Percentiles rank a stretch among this genome's conserved stretches.
phyloP scores from a whole-genome alignment of 2,329 filamentous ascomycete genomes.

The Paramyrothecium roridum region DNA sequence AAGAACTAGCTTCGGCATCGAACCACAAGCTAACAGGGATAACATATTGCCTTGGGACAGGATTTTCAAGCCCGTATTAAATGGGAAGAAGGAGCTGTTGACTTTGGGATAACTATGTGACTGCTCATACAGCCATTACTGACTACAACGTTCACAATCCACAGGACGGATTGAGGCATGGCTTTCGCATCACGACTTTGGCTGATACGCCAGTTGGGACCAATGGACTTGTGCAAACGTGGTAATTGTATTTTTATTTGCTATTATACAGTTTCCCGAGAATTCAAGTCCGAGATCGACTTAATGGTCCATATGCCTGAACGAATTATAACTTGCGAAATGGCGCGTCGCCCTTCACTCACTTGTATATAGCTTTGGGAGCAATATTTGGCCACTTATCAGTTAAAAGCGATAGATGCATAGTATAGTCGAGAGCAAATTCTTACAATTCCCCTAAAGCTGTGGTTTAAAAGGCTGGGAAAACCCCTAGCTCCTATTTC shows the following conservation, averaged over 20 bases:
- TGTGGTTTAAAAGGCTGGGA: too few species aligned
- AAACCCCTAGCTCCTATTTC: too few species aligned
- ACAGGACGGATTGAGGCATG: not conserved
- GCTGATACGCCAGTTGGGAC: not conserved
- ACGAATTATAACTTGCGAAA: too few species aligned
- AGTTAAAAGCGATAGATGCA: too few species aligned
- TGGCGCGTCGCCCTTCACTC: too few species aligned
- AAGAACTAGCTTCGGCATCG: not conserved
- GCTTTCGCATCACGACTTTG: not conserved
- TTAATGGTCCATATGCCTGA: too few species aligned
- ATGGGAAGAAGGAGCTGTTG: not conserved
- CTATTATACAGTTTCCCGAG: too few species aligned
- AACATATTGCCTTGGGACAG: not conserved
- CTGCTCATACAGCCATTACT: not conserved
- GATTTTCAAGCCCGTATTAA: not conserved
- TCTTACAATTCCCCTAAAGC: too few species aligned
- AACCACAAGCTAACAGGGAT: not conserved
- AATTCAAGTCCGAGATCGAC: too few species aligned
- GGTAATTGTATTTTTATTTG: not conserved
- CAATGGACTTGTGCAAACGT: not conserved
- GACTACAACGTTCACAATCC: not conserved
- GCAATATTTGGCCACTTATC: too few species aligned
- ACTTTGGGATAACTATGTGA: not conserved
- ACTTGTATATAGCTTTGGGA: too few species aligned
- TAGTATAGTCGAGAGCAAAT: too few species aligned